Conservation (phyloP, 345 rosid genomes). For the Linum tenue region DNA sequence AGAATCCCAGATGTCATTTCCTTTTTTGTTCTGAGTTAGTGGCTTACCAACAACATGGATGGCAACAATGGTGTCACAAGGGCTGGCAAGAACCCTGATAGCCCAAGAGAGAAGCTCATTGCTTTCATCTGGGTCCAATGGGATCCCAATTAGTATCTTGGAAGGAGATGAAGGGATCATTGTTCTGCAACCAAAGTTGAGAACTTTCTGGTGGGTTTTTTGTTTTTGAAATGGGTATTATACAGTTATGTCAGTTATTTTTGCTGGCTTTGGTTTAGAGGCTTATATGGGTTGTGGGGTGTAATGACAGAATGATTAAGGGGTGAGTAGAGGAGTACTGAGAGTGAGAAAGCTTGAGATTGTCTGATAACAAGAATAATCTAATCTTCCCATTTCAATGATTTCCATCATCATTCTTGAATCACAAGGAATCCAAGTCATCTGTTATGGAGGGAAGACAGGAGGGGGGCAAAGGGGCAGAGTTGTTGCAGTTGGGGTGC, state of each 20-base stretch:
- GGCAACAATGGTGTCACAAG: constrained; percentile 63
- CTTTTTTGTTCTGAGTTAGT: constrained; percentile 44
- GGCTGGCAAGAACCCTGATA: constrained; percentile 55
- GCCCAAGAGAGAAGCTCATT: constrained; percentile 76
- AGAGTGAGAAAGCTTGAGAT: constrained; percentile 9
- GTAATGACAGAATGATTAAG: constrained; percentile 36
- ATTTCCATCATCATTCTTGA: constrained; percentile 37
- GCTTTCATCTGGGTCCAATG: constrained; percentile 51
- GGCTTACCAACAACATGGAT: constrained; percentile 61
- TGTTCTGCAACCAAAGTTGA: constrained; percentile 16
- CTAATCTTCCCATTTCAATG: not conserved
- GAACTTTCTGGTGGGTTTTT: constrained; percentile 8
- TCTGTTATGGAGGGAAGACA: constrained; percentile 14
- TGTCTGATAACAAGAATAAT: not conserved
- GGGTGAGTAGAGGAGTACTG: constrained; percentile 26
- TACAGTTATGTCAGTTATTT: not conserved
- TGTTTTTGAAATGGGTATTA: constrained; percentile 16
- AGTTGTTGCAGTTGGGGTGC: constrained; percentile 45
- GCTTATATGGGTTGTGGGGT: constrained; percentile 17
- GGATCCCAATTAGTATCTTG: constrained; percentile 62
- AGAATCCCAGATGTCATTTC: constrained; percentile 9
- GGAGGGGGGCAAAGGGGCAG: constrained; percentile 15
- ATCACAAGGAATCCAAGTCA: constrained; percentile 38
- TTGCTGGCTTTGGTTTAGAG: not conserved
- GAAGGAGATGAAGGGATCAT: constrained; percentile 45